Conservation (phyloP, 1,284 basidiomycete species). For the Cronartium quercuum region DNA sequence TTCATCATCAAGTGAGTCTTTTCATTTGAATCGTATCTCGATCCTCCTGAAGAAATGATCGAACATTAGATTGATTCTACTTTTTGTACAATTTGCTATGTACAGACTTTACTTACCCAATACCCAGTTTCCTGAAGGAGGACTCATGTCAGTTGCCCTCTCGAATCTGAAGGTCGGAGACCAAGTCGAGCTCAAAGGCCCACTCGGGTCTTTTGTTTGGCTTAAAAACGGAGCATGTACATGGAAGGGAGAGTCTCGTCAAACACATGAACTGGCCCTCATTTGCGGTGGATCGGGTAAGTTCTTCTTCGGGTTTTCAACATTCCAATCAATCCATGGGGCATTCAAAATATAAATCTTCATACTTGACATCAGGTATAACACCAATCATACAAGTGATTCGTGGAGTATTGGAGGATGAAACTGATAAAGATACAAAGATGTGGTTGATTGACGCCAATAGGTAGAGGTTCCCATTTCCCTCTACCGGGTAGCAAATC, state of each 20-base stretch:
- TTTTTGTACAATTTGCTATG: conserved; percentile 52
- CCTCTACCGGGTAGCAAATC: conserved; percentile 53
- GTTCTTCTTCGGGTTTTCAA: conserved; percentile 44
- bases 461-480: conserved; percentile 49
- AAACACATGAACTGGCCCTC: conserved; percentile 56
- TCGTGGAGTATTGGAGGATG: conserved; percentile 55
- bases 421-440: conserved; percentile 50
- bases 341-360: not conserved
- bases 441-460: conserved; percentile 59
- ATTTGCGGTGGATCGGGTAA: conserved; percentile 58
- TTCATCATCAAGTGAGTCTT: conserved; percentile 41
- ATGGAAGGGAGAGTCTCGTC: conserved; percentile 52
- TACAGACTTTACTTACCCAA: conserved; percentile 58
- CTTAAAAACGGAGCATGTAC: conserved; percentile 52
- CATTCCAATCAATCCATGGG: not conserved
- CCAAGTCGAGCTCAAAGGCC: conserved; percentile 60
- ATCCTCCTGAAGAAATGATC: not conserved
- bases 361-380: conserved; percentile 51
- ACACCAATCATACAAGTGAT: conserved; percentile 60
- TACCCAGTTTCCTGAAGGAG: conserved; percentile 53
- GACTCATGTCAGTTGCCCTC: conserved; percentile 59
- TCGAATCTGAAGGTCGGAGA: conserved; percentile 56
- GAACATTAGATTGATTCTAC: not conserved
- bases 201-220: conserved; percentile 60
- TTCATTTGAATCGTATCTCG: not conserved